Conservation (phyloP, 495 filamentous ascomycete genomes). For the Apodospora peruviana region DNA sequence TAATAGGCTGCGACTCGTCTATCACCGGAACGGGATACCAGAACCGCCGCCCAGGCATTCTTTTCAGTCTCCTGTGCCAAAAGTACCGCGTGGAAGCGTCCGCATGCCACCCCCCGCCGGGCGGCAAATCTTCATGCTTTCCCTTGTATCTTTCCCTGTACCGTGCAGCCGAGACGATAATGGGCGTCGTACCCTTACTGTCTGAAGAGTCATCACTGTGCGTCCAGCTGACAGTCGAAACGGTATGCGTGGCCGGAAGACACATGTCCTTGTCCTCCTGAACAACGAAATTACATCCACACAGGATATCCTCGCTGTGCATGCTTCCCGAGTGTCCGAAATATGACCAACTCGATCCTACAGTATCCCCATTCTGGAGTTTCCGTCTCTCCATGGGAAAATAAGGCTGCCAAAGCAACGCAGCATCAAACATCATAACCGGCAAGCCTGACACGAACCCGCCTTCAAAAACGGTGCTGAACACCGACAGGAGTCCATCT, state of each 20-base stretch:
- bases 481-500: slow-evolving; percentile 5
- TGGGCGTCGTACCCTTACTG: background rate
- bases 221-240: slow-evolving; percentile 12
- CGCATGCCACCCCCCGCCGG: slow-evolving; percentile 7
- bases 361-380: background rate
- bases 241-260: background rate
- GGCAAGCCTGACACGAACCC: slow-evolving; percentile 18
- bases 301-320: slow-evolving; percentile 1
- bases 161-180: background rate
- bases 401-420: slow-evolving; percentile 15
- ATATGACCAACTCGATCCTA: slow-evolving; percentile 19
- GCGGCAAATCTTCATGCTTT: background rate
- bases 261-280: background rate
- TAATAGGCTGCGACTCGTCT: background rate
- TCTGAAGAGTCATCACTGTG: slow-evolving; percentile 5
- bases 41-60: slow-evolving; percentile 9
- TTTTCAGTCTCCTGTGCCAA: slow-evolving; percentile 1
- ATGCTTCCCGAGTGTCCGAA: slow-evolving; percentile 12
- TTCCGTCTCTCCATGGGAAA: slow-evolving; percentile 5
- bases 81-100: slow-evolving; percentile 1
- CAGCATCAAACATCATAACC: slow-evolving; percentile 6
- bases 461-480: slow-evolving; percentile 1
- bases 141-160: background rate
- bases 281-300: background rate
- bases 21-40: slow-evolving; percentile 20